Evolutionary conservation across 225 moss, liverwort and hornwort species (phyloP).

Genomic region (Neckera pumila): DNA sequence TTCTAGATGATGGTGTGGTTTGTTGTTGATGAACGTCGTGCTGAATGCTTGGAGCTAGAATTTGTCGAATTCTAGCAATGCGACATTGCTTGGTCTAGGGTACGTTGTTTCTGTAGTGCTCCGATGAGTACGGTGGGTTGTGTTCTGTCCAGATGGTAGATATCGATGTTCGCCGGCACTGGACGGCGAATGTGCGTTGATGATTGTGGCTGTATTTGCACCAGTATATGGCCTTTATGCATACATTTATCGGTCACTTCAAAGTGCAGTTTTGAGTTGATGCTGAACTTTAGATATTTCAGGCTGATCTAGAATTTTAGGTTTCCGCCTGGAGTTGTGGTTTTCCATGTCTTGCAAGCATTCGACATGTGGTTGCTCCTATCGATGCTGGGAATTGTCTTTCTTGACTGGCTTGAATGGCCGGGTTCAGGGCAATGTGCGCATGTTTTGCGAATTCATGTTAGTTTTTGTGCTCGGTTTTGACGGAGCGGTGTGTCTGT

Average conservation of each 20-base stretch:
- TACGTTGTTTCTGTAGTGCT: too few relatives aligned
- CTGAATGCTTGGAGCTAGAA: background rate
- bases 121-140: background rate
- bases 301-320: background rate
- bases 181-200: background rate
- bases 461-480: accelerated
- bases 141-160: background rate
- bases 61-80: background rate
- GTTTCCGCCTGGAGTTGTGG: background rate
- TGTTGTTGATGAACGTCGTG: background rate
- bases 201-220: too few relatives aligned
- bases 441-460: too few relatives aligned
- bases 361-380: background rate
- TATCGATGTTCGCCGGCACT: too few relatives aligned
- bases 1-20: too few relatives aligned
- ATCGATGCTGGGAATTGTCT: background rate
- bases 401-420: background rate
- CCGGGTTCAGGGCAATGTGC: background rate
- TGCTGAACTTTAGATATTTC: accelerated
- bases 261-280: too few relatives aligned
- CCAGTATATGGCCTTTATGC: too few relatives aligned
- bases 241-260: too few relatives aligned
- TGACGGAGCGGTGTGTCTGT: background rate
- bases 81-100: background rate
- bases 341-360: background rate